Evolutionary conservation across 1,284 basidiomycete species (phyloP), one percentile per base, ranked within the genome.

Genomic region (Naganishia sp.): DNA sequence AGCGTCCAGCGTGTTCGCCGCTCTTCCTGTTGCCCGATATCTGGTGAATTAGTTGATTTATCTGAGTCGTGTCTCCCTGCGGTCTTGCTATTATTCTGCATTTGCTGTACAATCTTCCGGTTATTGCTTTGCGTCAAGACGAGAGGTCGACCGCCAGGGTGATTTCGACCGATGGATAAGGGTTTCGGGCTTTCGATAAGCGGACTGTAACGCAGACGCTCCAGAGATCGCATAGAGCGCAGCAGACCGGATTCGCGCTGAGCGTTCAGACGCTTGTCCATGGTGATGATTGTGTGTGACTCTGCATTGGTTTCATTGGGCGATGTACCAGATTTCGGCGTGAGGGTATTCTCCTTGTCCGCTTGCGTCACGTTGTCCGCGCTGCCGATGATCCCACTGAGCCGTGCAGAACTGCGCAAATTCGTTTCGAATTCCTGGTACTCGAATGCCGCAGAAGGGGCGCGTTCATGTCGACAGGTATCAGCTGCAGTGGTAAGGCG

Each of bases 391-490:
- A 49, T 39, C 11, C 50, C 43, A 21, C 31, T 53, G 10, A 45
- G 41, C 13, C 53, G 61, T 46, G 18, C 42, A 10, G 61, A 63
- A 28, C 50, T 61, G 7, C 51, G 61, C 18, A 54, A 6, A 54
- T 23, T 53, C 15, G 58, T 67, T 31, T 67, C 66, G 47, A 67
- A 63, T n/a, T 61, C 66, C 23, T 67, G 66, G 54, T 66, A 66
- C 32, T 66, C 65, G 49, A 66, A 66, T 18, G 65, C 58, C 15
- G 51, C 54, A 41, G 60, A 63, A 18, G 50, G 50, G 2, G 42
- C 61, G 23, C 52, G 52, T 46, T 53, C 51, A n/a, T 35, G 50
- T 17, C 51, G 15, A 6, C n/a, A 28, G 11, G 51, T 17, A 6
- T 63, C 58, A 17, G 28, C 35, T n/a, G 47, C 23, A 39, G 50